Conservation (phyloP, 306 rosid genomes). For the Amphicarpaea edgeworthii region DNA sequence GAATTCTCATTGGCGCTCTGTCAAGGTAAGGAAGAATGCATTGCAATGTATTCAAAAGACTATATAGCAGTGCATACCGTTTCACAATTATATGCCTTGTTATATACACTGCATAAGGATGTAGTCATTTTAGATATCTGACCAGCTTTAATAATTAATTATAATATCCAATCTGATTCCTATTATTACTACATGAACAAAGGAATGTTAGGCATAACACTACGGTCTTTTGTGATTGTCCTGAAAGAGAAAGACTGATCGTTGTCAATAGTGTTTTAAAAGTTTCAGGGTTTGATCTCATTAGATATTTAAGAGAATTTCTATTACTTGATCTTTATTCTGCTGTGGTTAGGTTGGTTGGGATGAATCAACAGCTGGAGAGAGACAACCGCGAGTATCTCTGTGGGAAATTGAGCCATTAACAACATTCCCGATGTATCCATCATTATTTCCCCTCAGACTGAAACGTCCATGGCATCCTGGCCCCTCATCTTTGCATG, state of each 20-base stretch:
- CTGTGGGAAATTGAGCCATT: constrained; percentile 96
- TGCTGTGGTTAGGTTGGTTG: constrained; percentile 76
- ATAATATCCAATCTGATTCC: no score
- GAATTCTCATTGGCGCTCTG: constrained; percentile 95
- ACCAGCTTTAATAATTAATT: no score
- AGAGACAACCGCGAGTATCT: constrained; percentile 90
- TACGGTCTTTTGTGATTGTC: constrained; percentile 5
- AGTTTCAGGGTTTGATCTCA: constrained; percentile 20
- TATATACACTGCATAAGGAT: neutral
- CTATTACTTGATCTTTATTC: constrained; percentile 38
- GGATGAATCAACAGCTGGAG: constrained; percentile 96
- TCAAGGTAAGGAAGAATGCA: constrained; percentile 61
- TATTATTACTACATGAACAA: neutral
- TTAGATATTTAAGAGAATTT: neutral
- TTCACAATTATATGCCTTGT: constrained; percentile 3
- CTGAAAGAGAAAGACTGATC: neutral
- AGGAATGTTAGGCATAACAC: neutral
- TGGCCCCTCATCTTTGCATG: constrained; percentile 76
- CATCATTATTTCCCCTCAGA: constrained; percentile 86
- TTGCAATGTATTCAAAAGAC: neutral
- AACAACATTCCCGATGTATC: constrained; percentile 93
- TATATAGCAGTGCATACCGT: neutral
- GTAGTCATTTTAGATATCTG: constrained; percentile 3
- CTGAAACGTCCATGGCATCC: constrained; percentile 96
- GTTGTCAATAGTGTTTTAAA: neutral